A percentile compares a stretch with the other conserved stretches of the same genome.
Evolutionary conservation across 2,329 filamentous ascomycete genomes (phyloP).

Genomic region (Ophiostoma sp.): DNA sequence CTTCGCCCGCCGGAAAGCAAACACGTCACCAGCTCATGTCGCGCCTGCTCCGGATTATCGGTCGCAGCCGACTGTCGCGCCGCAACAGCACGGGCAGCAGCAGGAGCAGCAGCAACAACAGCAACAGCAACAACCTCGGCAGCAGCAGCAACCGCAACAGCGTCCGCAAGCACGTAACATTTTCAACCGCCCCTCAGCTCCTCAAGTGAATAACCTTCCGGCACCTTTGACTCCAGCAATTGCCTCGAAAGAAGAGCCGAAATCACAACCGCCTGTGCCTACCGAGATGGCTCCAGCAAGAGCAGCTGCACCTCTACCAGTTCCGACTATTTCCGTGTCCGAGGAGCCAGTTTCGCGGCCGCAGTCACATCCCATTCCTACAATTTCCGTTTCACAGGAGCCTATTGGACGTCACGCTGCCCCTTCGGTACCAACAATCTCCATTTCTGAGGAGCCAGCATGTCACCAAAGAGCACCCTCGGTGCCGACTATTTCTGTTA

Average conservation of each 20-base stretch:
- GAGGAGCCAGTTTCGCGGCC: conserved; percentile 1
- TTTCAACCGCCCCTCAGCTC: conserved; percentile 35
- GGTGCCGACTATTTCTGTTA: background rate
- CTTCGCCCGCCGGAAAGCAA: conserved; percentile 31
- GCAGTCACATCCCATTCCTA: conserved; percentile 33
- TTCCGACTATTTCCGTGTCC: conserved; percentile 16
- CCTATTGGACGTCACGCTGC: conserved; percentile 31
- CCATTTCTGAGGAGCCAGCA: conserved; percentile 6
- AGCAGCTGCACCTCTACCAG: conserved; percentile 8
- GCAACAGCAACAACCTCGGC: conserved; percentile 6
- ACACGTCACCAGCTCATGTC: conserved; percentile 49
- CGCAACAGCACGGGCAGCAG: conserved; percentile 28
- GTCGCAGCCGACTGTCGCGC: conserved; percentile 33
- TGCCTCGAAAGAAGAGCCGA: conserved; percentile 3
- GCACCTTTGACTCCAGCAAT: conserved; percentile 32
- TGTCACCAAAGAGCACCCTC: background rate
- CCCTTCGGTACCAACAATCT: conserved; percentile 40
- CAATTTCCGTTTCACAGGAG: conserved; percentile 35
- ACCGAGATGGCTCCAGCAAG: background rate
- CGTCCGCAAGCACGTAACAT: conserved; percentile 35
- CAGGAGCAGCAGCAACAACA: conserved; percentile 16
- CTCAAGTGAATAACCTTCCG: conserved; percentile 42
- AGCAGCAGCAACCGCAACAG: conserved; percentile 30
- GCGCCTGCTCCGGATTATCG: conserved; percentile 47
- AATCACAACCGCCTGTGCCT: background rate